Evolutionary conservation across 2,329 filamentous ascomycete species (phyloP).

Genomic region (Elsinoe perseae): DNA sequence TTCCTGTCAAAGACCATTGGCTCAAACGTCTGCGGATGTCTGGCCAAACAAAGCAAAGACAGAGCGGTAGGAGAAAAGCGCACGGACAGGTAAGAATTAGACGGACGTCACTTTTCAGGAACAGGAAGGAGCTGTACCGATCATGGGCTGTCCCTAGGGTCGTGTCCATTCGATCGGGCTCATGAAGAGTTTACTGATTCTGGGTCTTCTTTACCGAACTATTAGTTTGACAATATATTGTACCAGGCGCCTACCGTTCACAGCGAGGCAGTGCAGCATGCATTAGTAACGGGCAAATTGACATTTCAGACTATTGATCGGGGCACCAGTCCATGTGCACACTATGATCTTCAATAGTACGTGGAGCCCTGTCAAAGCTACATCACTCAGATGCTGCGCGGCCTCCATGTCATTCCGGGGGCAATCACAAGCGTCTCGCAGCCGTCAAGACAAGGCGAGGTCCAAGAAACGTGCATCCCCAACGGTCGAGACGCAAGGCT

Average conservation of each 20-base stretch:
- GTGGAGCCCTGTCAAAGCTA: background rate
- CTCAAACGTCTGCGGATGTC: conserved; percentile 5
- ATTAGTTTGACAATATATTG: background rate
- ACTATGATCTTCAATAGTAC: background rate
- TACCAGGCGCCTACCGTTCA: background rate
- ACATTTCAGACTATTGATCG: background rate
- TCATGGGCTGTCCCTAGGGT: background rate
- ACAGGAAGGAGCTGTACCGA: conserved; percentile 1
- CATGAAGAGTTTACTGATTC: background rate
- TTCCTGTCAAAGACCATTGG: conserved; percentile 7
- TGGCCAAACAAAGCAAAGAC: conserved; percentile 13
- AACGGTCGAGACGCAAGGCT: conserved; percentile 6
- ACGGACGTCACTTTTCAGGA: background rate
- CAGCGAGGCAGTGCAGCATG: background rate
- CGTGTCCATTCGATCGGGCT: background rate
- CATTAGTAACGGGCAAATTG: background rate
- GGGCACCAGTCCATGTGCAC: background rate
- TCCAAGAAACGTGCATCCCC: conserved; percentile 1
- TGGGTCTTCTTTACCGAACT: background rate
- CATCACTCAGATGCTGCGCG: background rate
- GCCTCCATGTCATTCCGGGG: background rate
- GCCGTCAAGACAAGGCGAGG: background rate
- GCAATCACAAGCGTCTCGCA: background rate
- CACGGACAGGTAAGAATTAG: background rate
- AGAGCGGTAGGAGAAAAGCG: background rate